Evolutionary conservation across 768 basidiomycete species (phyloP).

Genomic region (Lactarius indigo): DNA sequence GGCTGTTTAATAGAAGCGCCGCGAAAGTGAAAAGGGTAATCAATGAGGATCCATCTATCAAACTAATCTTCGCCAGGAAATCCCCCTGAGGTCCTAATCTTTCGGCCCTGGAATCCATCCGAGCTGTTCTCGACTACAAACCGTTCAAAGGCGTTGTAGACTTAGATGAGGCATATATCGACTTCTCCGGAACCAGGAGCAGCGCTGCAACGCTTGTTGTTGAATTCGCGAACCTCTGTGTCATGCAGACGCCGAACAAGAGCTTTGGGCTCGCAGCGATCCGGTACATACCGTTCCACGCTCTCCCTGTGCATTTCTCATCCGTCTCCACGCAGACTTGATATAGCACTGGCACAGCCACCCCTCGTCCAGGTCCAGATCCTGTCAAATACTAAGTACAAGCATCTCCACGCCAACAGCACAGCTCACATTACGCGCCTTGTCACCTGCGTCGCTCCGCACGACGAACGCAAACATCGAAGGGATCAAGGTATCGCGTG

Average conservation of each 20-base stretch:
- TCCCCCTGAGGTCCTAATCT: conserved; percentile 86
- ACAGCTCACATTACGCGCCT: conserved; percentile 71
- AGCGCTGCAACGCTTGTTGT: conserved; percentile 70
- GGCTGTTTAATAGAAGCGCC: not conserved
- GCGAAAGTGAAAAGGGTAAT: conserved; percentile 66
- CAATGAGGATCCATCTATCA: conserved; percentile 69
- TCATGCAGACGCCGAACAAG: conserved; percentile 95
- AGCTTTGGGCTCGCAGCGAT: conserved; percentile 95
- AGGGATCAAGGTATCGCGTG: conserved; percentile 57
- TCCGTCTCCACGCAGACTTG: conserved; percentile 51
- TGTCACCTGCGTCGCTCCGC: conserved; percentile 59
- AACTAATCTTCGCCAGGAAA: conserved; percentile 96
- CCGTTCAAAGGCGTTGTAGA: conserved; percentile 88
- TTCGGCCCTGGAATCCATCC: conserved; percentile 66
- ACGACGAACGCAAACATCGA: conserved; percentile 61
- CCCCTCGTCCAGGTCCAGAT: conserved; percentile 89
- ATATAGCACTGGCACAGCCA: conserved; percentile 88
- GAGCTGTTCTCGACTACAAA: conserved; percentile 68
- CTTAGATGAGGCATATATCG: conserved; percentile 97
- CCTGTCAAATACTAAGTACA: conserved; percentile 94
- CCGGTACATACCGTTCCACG: conserved; percentile 53
- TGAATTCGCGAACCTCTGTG: conserved; percentile 83
- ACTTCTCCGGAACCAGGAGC: conserved; percentile 65
- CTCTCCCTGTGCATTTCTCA: not conserved
- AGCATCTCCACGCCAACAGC: conserved; percentile 91